A percentile compares a stretch with the other conserved stretches of the same genome.
Evolutionary conservation across 768 basidiomycete species (phyloP).

Genomic region (Dentipellis sp.): DNA sequence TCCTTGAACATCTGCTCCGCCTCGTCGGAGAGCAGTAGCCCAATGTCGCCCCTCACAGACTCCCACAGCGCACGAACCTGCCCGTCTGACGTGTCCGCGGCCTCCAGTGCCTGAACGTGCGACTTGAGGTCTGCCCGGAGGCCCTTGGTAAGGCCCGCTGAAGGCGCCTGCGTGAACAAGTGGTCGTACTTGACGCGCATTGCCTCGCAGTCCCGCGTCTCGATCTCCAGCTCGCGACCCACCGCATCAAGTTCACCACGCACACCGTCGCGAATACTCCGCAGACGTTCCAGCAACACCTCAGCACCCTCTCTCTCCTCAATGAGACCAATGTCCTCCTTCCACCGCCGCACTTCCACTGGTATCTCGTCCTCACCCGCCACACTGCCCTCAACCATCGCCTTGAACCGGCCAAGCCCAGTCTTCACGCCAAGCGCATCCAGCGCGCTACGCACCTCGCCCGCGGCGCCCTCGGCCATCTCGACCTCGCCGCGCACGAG

Average conservation of each 20-base stretch:
- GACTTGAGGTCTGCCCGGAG: conserved; percentile 74
- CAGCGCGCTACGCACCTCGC: conserved; percentile 66
- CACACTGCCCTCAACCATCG: conserved; percentile 59
- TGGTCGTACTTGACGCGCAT: conserved; percentile 84
- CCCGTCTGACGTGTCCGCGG: conserved; percentile 69
- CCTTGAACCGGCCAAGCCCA: conserved; percentile 56
- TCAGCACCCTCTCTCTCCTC: conserved; percentile 66
- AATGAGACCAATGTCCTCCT: conserved; percentile 60
- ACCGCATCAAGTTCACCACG: conserved; percentile 52
- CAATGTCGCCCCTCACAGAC: conserved; percentile 54
- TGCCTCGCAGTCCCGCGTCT: conserved; percentile 81
- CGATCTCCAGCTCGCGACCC: conserved; percentile 63
- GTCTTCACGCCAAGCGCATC: conserved; percentile 77
- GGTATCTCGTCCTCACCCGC: conserved; percentile 60
- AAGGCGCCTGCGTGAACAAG: conserved; percentile 80
- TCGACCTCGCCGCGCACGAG: conserved; percentile 84
- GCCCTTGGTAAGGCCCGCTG: conserved; percentile 59
- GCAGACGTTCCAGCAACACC: conserved; percentile 49
- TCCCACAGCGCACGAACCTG: conserved; percentile 73
- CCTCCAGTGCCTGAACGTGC: conserved; percentile 60
- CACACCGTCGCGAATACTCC: conserved; percentile 47
- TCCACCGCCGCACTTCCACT: conserved; percentile 61
- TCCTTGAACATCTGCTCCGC: conserved; percentile 58
- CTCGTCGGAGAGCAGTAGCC: conserved; percentile 46
- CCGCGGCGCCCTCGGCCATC: conserved; percentile 75